Base-by-base conservation (phyloP, 2,329 filamentous ascomycete species). In the Fusarium sp. region DNA sequence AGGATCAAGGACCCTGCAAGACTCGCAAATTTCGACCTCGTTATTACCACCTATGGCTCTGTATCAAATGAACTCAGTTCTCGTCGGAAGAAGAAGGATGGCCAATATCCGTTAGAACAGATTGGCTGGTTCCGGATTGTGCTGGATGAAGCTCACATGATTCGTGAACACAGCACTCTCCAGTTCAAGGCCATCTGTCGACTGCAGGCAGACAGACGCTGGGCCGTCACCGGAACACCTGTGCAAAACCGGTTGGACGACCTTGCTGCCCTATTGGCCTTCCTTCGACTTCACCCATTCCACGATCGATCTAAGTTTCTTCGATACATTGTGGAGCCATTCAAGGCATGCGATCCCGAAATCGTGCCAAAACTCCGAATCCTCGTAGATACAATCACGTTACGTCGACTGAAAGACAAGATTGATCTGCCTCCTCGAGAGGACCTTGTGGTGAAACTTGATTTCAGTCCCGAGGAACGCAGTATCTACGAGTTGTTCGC, bases 201-300 rank as follows among this genome's bases (percentile, higher is more conserved):
- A 25, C 85, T 98, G 5, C 88, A 93, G 67, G 93, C 94, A 4
- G 89, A 93, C 77, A 90, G 95, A 36, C 91, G 95, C 38, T 99
- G 96, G 96, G 95, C 95, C 5, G 94, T 98, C n/a, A 98, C 96
- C 1, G 96, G 95, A 60, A 98, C 96, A 0, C 96, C 95, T 0
- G 93, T 98, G 13, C 95, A 98, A 81, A 99, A 99, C 78, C 91
- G 93, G 7, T 86, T 98, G 5, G 94, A 97, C 72, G 96, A 99
- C 79, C 86, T 98, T 27, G 93, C 94, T 18, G 93, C 95, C 3
- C 85, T 98, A 5, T 90, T 97, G 65, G 93, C 92, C 36, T 98
- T 98, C 78, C 84, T 98, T 45, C 90, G 93, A 18, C 85, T 98
- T 18, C 90, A 91, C 75, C 95, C 95, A 0, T 98, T 98, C 77